Evolutionary conservation across 106 monocot species (phyloP), one percentile per base, ranked within the genome.

Genomic region (Amphibolis antarctica): DNA sequence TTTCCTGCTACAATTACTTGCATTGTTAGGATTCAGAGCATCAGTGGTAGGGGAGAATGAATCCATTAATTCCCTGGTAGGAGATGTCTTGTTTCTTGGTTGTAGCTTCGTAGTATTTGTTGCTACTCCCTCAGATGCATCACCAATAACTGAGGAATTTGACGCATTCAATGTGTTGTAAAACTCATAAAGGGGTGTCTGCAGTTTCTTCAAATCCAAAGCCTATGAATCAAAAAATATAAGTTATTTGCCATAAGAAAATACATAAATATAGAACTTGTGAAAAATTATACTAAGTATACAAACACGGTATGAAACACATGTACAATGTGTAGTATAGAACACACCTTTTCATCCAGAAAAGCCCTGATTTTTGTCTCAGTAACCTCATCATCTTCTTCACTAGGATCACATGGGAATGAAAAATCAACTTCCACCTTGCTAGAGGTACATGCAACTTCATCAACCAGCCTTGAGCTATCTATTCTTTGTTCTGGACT

Each of bases 101-200:
- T 84, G 82, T 28, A 84, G 60, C 59, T 86, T 81, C 43, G 73
- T 42, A 64, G 42, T 81, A 28, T 66, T 76, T 42, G 58, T 12
- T 0, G 24, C 42, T n/a, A n/a, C n/a, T 71, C 83, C 89, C 65
- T 81, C 68, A 60, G 69, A 65, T 17, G 51, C 44, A 58, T 73
- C 64, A 47, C 36, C 55, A 19, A 72, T 36, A 49, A 15, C 42
- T 61, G 65, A 72, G 49, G 58, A 72, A 71, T 53, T 75, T 1
- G 67, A 76, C 31, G 73, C 50, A 74, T 82, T 84, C 69, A 82
- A 71, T 21, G 86, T 79, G 69, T 84, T 89, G 76, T 76, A 86
- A 70, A 99, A 87, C 73, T 99, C 93, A 31, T 87, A 90, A 36
- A 98, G 60, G 63, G 96, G 90, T 65, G 96, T 85, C 75, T 91